Base-by-base conservation (phyloP, 2,329 filamentous ascomycete genomes). In the Beauveria rudraprayagi region DNA sequence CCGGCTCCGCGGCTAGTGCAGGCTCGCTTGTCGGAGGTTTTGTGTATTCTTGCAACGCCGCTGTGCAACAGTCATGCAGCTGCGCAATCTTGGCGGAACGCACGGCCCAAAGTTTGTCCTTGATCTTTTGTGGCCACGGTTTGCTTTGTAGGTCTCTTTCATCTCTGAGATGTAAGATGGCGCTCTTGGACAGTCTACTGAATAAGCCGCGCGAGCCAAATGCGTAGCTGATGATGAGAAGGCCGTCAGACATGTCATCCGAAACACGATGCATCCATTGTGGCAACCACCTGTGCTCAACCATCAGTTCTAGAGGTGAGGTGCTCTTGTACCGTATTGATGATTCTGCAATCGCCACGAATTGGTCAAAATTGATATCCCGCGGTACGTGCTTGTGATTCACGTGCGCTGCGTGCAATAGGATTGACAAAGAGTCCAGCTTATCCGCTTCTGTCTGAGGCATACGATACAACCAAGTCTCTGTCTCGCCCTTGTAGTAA, bases 401-500 rank as follows among this genome's bases (percentile, higher is more conserved):
- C 71, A 78, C 74, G 64, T 83, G 80, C 0, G 80, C 80, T 2
- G 80, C 81, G 61, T 82, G 75, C 2, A 83, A 69, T 1, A 83
- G 64, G 1, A 78, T 77, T 62, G 78, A 76, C 11, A 83, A 67
- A 0, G 76, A 72, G 3, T 70, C 66, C 2, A 76, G 61, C 2
- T 66, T 69, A 57, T 82, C 80, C 6, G 73, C 63, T 64, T 83
- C 80, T 30, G 73, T 67, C 65, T 83, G 80, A 2, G 80, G 79
- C 80, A 83, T 83, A 11, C 77, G 76, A 63, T 80, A 83, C 1
- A 83, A 65, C 63, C 71, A 77, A 1, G 76, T 76, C 63, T 77
- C 74, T 7, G 72, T 71, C 0, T 77, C 77, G 56, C 82, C 77
- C 37, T 72, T 70, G 63, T 73, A 79, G 16, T 70, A 67, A 56